Base-by-base conservation (phyloP, 768 basidiomycete species). In the Rhizopogon rudus region DNA sequence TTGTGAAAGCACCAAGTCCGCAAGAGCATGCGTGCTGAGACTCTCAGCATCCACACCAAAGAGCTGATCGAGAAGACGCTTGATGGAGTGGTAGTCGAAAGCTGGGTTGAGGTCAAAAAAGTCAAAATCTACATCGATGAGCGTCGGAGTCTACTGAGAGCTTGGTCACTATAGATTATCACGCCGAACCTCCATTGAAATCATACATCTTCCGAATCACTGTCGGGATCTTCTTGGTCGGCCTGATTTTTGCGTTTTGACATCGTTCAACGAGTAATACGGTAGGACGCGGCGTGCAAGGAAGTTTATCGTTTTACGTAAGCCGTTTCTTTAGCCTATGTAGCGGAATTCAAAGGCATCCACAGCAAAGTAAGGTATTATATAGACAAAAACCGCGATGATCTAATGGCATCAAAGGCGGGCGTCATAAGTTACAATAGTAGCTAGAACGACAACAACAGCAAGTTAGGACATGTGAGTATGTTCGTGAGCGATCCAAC, bases 41-140 rank as follows among this genome's bases (percentile, higher is more conserved):
- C 73, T 64, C 46, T 88, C 84, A 0, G 91, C 85, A 66, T 98
- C 96, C 25, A 83, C 78, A 0, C 66, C 65, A 60, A 92, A 84
- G 28, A 90, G 82, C 68, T 91, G 89, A 0, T 65, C 65, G 13
- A 88, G 68, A 1, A 92, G 78, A 0, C 89, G 81, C 53, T 91
- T 89, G 64, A 96, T 75, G 2, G 94, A 92, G 59, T 89, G 85
- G 67, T 88, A 97, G 73, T 98, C 95, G 62, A 91, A 72, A 25
- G 68, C 78, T 3, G 89, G 83, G 60, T 90, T 87, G 6, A 91
- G 84, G 68, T 91, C 87, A 78, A 91, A 95, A 68, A 97, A 98
- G 60, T 97, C 93, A 65, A 98, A 98, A 20, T 70, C 57, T 49
- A 70, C 69, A 50, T 70, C 67, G 22, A 66, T 60, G 16, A 63